Evolutionary conservation across 2,329 filamentous ascomycete genomes (phyloP).

Genomic region (Akanthomyces uredinophilus): DNA sequence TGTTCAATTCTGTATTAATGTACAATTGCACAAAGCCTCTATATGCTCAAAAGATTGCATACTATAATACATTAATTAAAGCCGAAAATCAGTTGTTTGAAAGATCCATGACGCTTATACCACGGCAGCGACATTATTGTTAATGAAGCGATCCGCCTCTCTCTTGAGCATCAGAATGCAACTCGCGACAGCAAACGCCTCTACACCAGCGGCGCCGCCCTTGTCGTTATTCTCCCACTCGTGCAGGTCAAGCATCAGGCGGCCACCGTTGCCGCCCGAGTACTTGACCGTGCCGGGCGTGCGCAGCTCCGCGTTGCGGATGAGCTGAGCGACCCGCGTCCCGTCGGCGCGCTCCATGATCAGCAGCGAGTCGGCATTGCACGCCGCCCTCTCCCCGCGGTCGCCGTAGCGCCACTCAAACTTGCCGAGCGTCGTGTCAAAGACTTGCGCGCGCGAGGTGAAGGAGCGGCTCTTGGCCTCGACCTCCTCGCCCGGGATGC

Average conservation of each 20-base stretch:
- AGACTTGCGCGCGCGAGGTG: constrained; percentile 18
- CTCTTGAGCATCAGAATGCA: constrained; percentile 22
- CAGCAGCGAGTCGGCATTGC: constrained; percentile 18
- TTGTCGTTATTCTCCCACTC: constrained; percentile 18
- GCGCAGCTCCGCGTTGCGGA: constrained; percentile 20
- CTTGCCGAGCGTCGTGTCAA: constrained; percentile 20
- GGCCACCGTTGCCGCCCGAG: constrained; percentile 22
- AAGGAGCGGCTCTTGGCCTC: constrained; percentile 17
- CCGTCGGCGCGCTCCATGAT: constrained; percentile 16
- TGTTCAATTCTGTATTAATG: no score
- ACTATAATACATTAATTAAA: not conserved
- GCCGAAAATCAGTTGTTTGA: no score
- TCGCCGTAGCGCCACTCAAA: constrained; percentile 21
- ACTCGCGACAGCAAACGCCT: constrained; percentile 21
- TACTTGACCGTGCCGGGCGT: constrained; percentile 18
- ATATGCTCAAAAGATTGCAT: no score
- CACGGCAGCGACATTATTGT: constrained; percentile 19
- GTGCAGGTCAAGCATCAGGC: constrained; percentile 20
- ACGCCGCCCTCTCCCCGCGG: constrained; percentile 14
- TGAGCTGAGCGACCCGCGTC: constrained; percentile 17
- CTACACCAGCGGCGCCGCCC: constrained; percentile 10
- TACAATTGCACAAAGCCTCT: no score
- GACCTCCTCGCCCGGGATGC: constrained; percentile 16
- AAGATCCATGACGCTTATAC: not conserved
- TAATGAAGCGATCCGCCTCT: constrained; percentile 20